A percentile compares a stretch with the other conserved stretches of the same genome.
phyloP scores from a whole-genome alignment of 1,284 basidiomycete genomes.

The Pulveroboletus sp. region DNA sequence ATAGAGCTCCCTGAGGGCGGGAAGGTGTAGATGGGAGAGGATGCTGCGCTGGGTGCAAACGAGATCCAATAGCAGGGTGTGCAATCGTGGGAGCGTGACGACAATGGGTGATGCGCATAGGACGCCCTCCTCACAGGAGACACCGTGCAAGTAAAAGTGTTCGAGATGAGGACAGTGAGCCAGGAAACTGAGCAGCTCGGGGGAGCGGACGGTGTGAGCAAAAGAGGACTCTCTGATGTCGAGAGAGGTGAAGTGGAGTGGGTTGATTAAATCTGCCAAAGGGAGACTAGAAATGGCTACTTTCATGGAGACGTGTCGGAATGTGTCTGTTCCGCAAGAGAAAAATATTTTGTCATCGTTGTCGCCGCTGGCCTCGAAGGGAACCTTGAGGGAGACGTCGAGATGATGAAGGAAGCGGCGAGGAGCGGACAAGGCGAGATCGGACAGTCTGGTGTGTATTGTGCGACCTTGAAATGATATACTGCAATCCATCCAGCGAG shows the following conservation, averaged over 20 bases:
- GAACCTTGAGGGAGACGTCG: slow-evolving; percentile 19
- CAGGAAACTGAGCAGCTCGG: slow-evolving; percentile 56
- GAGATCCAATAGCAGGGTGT: slow-evolving; percentile 49
- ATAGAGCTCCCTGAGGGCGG: slow-evolving; percentile 52
- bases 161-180: slow-evolving; percentile 55
- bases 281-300: slow-evolving; percentile 47
- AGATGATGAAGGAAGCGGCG: slow-evolving; percentile 29
- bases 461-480: slow-evolving; percentile 32
- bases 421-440: slow-evolving; percentile 17
- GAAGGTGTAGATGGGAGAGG: slow-evolving; percentile 56
- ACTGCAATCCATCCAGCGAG: slow-evolving; percentile 51
- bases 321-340: slow-evolving; percentile 28
- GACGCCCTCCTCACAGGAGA: slow-evolving; percentile 43
- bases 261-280: slow-evolving; percentile 36
- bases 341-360: slow-evolving; percentile 33
- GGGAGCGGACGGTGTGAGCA: slow-evolving; percentile 26
- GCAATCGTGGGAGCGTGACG: slow-evolving; percentile 51
- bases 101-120: slow-evolving; percentile 34
- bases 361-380: slow-evolving; percentile 27
- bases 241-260: slow-evolving; percentile 53
- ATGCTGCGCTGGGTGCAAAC: slow-evolving; percentile 61
- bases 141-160: slow-evolving; percentile 52
- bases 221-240: slow-evolving; percentile 48
- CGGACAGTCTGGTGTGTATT: slow-evolving; percentile 16
- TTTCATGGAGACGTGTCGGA: slow-evolving; percentile 40